Percentiles rank a stretch among this genome's conserved stretches.
Conservation (phyloP, 768 basidiomycete genomes). For the Russula brevipes region DNA sequence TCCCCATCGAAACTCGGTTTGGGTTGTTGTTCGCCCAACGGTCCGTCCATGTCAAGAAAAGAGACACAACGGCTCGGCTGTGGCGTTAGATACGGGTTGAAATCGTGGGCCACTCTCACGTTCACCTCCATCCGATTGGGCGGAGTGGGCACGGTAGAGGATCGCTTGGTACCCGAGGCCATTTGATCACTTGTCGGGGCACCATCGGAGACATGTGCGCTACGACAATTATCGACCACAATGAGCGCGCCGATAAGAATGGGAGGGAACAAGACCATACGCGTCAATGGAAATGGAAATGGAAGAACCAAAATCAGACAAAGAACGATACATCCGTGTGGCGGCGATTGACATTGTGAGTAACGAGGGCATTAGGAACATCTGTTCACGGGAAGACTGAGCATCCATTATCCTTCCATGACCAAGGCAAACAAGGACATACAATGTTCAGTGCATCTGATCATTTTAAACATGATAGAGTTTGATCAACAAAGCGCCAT, state of each 20-base stretch:
- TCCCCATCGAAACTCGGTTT: not conserved
- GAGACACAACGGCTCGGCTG: not conserved
- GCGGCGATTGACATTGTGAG: conserved; percentile 1
- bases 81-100: not conserved
- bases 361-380: not conserved
- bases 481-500: not conserved
- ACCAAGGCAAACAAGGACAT: not conserved
- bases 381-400: not conserved
- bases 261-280: not conserved
- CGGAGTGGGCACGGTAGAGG: no score
- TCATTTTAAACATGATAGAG: not conserved
- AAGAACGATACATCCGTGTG: conserved; percentile 1
- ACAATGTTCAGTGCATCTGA: not conserved
- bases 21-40: no score
- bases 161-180: not conserved
- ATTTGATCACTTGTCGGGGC: not conserved
- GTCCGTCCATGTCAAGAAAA: not conserved
- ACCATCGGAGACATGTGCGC: not conserved
- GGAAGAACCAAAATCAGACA: not conserved
- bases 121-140: not conserved
- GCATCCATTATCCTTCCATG: not conserved
- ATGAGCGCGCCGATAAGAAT: not conserved
- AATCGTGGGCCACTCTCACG: not conserved
- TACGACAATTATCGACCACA: not conserved
- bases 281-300: not conserved